Conservation (phyloP, 2,329 filamentous ascomycete genomes). For the Colletotrichum camelliae region DNA sequence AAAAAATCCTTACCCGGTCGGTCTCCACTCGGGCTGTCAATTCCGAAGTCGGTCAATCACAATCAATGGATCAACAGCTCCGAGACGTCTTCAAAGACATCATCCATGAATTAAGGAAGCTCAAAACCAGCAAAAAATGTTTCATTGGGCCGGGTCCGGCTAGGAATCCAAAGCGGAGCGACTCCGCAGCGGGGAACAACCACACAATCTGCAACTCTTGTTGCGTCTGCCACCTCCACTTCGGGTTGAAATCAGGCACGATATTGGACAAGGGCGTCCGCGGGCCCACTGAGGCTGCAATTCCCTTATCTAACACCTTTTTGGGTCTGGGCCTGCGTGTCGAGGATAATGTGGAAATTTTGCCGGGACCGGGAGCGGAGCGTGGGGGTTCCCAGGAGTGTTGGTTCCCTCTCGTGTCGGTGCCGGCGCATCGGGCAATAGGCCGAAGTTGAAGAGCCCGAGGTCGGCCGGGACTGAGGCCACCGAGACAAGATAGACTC, state of each 20-base stretch:
- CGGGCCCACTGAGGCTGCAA: background rate
- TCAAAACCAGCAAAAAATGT: background rate
- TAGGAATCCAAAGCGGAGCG: background rate
- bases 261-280: conserved; percentile 14
- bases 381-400: background rate
- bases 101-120: background rate
- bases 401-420: background rate
- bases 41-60: conserved; percentile 13
- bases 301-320: background rate
- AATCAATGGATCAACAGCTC: background rate
- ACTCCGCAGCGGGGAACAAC: conserved; percentile 13
- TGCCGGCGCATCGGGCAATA: background rate
- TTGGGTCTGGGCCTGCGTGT: background rate
- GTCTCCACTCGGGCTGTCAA: background rate
- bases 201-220: conserved; percentile 5
- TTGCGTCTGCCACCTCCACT: conserved; percentile 12
- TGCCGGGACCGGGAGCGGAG: background rate
- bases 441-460: conserved; percentile 5
- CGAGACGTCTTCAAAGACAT: background rate
- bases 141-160: background rate
- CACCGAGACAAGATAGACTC: background rate
- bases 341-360: background rate
- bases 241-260: conserved; percentile 18
- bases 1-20: background rate
- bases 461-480: conserved; percentile 6